Evolutionary conservation across 2,329 filamentous ascomycete genomes (phyloP), one percentile per base, ranked within the genome.

Genomic region (Aspergillus hortae): DNA sequence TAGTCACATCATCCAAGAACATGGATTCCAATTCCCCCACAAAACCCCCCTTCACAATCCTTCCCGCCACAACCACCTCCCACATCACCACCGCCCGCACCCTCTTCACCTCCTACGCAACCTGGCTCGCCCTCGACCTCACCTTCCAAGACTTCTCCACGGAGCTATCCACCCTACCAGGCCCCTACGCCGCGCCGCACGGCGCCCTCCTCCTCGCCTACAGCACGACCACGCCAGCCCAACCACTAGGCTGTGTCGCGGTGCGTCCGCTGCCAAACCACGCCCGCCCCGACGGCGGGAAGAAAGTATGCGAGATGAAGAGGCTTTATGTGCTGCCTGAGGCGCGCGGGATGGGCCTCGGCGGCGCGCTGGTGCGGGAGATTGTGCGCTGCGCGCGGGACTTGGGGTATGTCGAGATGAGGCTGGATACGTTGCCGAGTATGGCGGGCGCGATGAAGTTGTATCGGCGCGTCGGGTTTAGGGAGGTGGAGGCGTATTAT

Each of bases 141-240:
- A 71, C 74, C 10, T 85, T 81, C 60, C 82, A 85, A 63, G 70
- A 74, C 53, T 85, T 83, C 65, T 61, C 72, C 9, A 61, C 70
- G 9, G 82, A 85, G 62, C 69, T 85, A 17, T 67, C 72, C 6
- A 69, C 64, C 7, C 66, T 85, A 14, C 82, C 82, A 0, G 81
- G 81, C 1, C 78, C 78, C 61, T 85, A 85, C 61, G 64, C 72
- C 0, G 63, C 68, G 4, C 65, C 69, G 2, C 68, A 71, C 3
- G 68, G 67, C 4, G 82, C 80, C 2, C 70, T 73, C 19, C 62
- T 84, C 0, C 71, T 82, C 17, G 71, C 84, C 3, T 63, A 62
- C 46, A 53, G 56, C 27, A 53, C 56, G n/a, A 19, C 47, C n/a
- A 47, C 52, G 19, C 48, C 55, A 4, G 50, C 52, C 10, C 19